Percentiles rank a stretch among this genome's conserved stretches.
Evolutionary conservation across 352 stramenopile species (phyloP).

Genomic region (Phytophthora agathidicida): DNA sequence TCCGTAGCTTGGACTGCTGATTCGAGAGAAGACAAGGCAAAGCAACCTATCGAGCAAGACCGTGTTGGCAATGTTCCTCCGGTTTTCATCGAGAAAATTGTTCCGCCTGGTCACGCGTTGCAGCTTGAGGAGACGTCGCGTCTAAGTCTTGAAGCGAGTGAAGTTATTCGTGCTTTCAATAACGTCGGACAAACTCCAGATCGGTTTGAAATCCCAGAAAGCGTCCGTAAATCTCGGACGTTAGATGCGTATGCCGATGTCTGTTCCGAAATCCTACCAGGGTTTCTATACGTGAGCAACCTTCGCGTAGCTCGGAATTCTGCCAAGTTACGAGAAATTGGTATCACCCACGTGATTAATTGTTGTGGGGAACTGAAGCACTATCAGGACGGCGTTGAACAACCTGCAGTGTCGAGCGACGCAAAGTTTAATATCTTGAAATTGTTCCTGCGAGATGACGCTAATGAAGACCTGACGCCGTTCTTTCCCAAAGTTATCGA

Average conservation of each 20-base stretch:
- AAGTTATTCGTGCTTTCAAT: conserved; percentile 11
- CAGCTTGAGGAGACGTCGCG: conserved; percentile 19
- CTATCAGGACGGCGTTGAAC: conserved; percentile 9
- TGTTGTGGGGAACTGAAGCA: conserved; percentile 54
- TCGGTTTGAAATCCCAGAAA: conserved; percentile 54
- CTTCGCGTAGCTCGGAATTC: conserved; percentile 44
- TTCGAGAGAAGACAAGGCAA: not conserved
- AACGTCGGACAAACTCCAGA: conserved; percentile 10
- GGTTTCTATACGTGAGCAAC: conserved; percentile 68
- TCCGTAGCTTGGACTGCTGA: conserved; percentile 20
- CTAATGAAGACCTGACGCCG: conserved; percentile 65
- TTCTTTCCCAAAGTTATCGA: conserved; percentile 59
- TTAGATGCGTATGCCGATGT: conserved; percentile 44
- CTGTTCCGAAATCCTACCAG: conserved; percentile 66
- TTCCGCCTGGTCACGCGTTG: conserved; percentile 27
- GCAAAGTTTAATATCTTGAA: conserved; percentile 24
- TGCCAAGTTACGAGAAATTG: conserved; percentile 27
- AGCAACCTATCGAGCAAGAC: not conserved
- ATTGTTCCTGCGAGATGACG: conserved; percentile 60
- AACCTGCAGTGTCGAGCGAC: not conserved
- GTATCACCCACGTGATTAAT: conserved; percentile 66
- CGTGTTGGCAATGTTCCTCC: not conserved
- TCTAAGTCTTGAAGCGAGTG: conserved; percentile 6
- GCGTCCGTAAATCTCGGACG: conserved; percentile 58
- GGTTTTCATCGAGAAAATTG: conserved; percentile 15